phyloP scores from a whole-genome alignment of 1,139 yeast genomes.

The Scheffersomyces titani region DNA sequence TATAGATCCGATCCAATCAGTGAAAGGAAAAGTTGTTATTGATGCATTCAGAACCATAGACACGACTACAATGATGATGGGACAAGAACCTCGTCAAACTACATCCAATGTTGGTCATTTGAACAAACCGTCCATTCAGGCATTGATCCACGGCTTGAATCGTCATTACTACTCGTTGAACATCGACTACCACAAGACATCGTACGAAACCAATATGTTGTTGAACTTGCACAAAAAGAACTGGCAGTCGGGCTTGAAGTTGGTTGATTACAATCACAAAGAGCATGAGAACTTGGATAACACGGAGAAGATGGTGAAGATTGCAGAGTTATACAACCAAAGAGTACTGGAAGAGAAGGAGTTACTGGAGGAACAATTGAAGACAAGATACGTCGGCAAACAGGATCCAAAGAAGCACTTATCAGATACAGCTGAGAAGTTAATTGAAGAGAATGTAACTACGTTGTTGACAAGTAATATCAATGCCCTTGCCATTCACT shows the following conservation, averaged over 20 bases:
- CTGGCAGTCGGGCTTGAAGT: constrained; percentile 91
- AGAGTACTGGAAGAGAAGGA: constrained; percentile 94
- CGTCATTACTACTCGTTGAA: constrained; percentile 96
- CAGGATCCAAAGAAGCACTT: constrained; percentile 99
- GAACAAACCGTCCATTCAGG: constrained; percentile 97
- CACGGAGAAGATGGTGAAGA: constrained; percentile 79
- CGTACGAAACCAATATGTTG: constrained; percentile 91
- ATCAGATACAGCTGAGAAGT: constrained; percentile 80
- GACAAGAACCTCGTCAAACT: constrained; percentile 97
- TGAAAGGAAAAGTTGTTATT: constrained; percentile 96
- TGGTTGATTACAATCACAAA: constrained; percentile 75
- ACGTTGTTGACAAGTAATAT: constrained; percentile 86
- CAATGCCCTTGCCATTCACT: constrained; percentile 79
- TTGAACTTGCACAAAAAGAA: constrained; percentile 91
- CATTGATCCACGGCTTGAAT: constrained; percentile 93
- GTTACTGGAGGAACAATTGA: constrained; percentile 81
- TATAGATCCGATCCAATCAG: constrained; percentile 96
- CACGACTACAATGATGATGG: constrained; percentile 87
- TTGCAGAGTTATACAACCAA: constrained; percentile 87
- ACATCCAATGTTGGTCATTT: constrained; percentile 94
- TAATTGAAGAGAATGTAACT: constrained; percentile 88
- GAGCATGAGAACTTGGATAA: constrained; percentile 76
- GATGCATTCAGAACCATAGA: constrained; percentile 97
- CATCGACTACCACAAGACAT: constrained; percentile 91
- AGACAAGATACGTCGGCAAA: constrained; percentile 95